Evolutionary conservation across 2,329 filamentous ascomycete species (phyloP), one percentile per base, ranked within the genome.

Genomic region (Allantophomopsis lycopodina): DNA sequence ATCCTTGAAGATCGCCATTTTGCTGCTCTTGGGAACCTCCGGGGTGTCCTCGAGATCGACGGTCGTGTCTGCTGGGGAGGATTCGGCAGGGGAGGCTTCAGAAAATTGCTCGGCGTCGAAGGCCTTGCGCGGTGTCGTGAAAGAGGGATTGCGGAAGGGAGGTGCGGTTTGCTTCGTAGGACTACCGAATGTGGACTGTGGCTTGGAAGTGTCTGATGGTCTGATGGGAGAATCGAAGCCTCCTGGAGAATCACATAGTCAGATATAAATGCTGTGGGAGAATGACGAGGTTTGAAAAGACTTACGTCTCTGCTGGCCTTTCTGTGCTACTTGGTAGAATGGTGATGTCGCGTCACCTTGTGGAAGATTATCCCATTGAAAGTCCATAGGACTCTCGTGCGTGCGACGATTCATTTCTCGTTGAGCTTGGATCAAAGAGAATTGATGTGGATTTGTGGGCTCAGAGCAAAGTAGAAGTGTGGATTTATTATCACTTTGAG

Each of bases 351-450:
- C 66, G 57, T 79, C 76, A 44, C 74, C 57, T 14, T 73, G 73
- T 2, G 68, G 73, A 36, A 61, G 57, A 20, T 63, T 65, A 49
- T 78, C 68, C 55, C 75, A 79, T 53, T 79, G 72, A 71, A 72
- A 80, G 50, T 79, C 76, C 76, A 80, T 80, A 46, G 64, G 73
- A 44, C 71, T 64, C 57, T 79, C 74, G 46, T 63, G 69, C 2
- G 68, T 73, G 50, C 76, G 64, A 47, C 64, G 64, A 40, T 73
- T 65, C 65, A 72, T 76, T 28, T 28, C 23, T 12, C 8, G 23
- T 28, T 8, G 23, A 28, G 48, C 14, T 41, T 47, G 40, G 49
- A 54, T 28, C 8, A 28, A 28, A 10, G 23, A 28, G 8, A 28
- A 12, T 28, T 8, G 23, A 28, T 28, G 23, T 28, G 23, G 11